Evolutionary conservation across 2,329 filamentous ascomycete species (phyloP).

Genomic region (Colletotrichum orbiculare): DNA sequence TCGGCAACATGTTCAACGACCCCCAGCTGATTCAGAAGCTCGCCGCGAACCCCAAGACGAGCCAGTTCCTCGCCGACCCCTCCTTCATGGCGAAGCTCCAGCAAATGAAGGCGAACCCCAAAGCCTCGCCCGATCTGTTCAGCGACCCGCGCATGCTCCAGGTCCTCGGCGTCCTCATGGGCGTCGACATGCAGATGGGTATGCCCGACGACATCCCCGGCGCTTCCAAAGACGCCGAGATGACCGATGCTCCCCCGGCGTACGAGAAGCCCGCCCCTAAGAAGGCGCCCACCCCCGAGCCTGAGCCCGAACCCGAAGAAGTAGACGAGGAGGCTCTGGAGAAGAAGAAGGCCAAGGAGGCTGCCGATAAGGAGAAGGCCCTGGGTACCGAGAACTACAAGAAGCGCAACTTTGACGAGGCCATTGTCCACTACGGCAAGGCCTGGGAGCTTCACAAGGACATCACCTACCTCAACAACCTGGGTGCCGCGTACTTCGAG

Average conservation of each 20-base stretch:
- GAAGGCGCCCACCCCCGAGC: constrained; percentile 66
- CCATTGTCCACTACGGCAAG: constrained; percentile 93
- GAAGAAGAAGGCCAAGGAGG: constrained; percentile 91
- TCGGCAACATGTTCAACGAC: constrained; percentile 96
- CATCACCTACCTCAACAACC: constrained; percentile 97
- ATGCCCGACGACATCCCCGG: constrained; percentile 49
- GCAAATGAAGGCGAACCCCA: constrained; percentile 82
- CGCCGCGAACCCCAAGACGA: constrained; percentile 93
- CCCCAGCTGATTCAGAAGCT: constrained; percentile 91
- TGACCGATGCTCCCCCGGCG: constrained; percentile 73
- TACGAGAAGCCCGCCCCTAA: constrained; percentile 59
- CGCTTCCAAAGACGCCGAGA: constrained; percentile 74
- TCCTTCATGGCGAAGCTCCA: constrained; percentile 93
- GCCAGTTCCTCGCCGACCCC: constrained; percentile 80
- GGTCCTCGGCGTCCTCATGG: constrained; percentile 92
- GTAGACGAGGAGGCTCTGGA: constrained; percentile 86
- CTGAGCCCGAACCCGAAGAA: constrained; percentile 73
- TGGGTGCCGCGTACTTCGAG: constrained; percentile 93
- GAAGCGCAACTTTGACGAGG: constrained; percentile 95
- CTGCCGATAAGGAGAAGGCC: constrained; percentile 93
- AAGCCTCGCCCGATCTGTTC: constrained; percentile 82
- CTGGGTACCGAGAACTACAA: constrained; percentile 96
- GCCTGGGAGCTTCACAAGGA: constrained; percentile 97
- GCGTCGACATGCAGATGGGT: constrained; percentile 82
- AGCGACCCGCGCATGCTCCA: constrained; percentile 92